Evolutionary conservation across 1,284 basidiomycete species (phyloP).

Genomic region (Heterobasidion annosum): DNA sequence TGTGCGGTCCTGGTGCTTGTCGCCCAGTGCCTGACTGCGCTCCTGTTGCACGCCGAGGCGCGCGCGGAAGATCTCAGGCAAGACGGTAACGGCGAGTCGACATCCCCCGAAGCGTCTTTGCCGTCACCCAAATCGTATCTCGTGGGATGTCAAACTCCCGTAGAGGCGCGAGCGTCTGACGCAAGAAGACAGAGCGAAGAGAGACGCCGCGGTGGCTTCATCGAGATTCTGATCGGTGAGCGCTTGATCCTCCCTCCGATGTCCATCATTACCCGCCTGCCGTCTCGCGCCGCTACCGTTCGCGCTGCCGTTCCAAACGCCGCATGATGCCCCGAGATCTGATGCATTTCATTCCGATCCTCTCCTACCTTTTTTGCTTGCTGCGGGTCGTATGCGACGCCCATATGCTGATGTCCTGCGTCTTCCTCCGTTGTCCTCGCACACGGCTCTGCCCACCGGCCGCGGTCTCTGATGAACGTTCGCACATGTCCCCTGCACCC

Average conservation of each 20-base stretch:
- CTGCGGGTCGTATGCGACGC: background rate
- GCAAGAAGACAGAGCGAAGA: background rate
- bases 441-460: too few species aligned
- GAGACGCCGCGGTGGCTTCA: background rate
- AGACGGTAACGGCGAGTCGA: background rate
- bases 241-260: constrained; percentile 20
- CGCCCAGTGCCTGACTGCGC: constrained; percentile 66
- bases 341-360: background rate
- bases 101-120: background rate
- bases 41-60: constrained; percentile 44
- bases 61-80: constrained; percentile 1
- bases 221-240: constrained; percentile 4
- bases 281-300: too few species aligned
- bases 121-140: background rate
- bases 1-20: constrained; percentile 76
- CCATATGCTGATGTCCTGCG: constrained; percentile 31
- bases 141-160: background rate
- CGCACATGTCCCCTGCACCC: too few species aligned
- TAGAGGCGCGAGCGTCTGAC: too few species aligned
- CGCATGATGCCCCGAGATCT: background rate
- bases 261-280: constrained; percentile 8
- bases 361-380: background rate
- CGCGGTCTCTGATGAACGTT: too few species aligned
- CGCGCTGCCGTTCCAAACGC: too few species aligned
- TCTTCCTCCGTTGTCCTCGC: constrained; percentile 7